Conservation (phyloP, 2,329 filamentous ascomycete species). For the Colletotrichum sp. region DNA sequence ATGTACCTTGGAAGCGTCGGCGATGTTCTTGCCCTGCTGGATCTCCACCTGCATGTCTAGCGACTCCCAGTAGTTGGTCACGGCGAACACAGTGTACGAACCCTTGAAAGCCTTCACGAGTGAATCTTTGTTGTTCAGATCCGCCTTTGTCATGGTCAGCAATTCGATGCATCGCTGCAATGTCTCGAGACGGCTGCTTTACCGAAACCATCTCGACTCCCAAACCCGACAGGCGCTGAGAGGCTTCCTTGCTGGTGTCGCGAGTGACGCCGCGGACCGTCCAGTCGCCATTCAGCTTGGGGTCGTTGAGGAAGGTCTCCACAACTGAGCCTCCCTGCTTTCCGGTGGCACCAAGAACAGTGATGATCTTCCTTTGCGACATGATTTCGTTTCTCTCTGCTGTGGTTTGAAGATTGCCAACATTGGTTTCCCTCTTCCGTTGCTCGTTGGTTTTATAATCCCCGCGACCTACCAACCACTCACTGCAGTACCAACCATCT, state of each 20-base stretch:
- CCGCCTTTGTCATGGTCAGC: conserved; percentile 37
- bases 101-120: conserved; percentile 49
- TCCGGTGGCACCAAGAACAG: conserved; percentile 64
- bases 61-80: conserved; percentile 58
- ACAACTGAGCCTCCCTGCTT: conserved; percentile 65
- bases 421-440: background rate
- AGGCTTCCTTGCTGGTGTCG: conserved; percentile 44
- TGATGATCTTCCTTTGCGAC: conserved; percentile 47
- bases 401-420: background rate
- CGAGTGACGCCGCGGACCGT: conserved; percentile 63
- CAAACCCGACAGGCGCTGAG: conserved; percentile 45
- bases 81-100: conserved; percentile 52
- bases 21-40: conserved; percentile 52
- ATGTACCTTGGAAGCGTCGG: conserved; percentile 34
- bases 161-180: background rate
- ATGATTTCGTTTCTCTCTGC: background rate
- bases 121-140: conserved; percentile 51
- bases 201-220: conserved; percentile 56
- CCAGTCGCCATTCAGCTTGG: conserved; percentile 50
- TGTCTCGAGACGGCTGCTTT: conserved; percentile 13
- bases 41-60: conserved; percentile 42
- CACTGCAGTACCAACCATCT: rapidly evolving
- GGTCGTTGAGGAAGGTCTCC: conserved; percentile 38
- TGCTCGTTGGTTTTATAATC: background rate
- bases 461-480: rapidly evolving